These are phyloP conservation scores for Fagus sylvatica DNA, from an alignment of 306 rosid species.

Conservation along the genomic window DNA sequence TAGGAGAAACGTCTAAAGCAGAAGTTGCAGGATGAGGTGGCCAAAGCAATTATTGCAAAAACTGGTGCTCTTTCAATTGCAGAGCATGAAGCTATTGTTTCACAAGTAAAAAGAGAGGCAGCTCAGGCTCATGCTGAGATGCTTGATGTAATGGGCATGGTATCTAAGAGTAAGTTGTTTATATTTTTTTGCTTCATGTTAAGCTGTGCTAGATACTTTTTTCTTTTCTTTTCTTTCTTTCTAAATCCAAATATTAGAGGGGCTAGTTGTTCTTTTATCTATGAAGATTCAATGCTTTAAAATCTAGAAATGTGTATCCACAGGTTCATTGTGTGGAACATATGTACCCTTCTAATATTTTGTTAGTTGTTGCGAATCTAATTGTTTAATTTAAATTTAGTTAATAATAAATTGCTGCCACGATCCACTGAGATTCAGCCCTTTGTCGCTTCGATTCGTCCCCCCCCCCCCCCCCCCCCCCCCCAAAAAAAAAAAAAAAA, in stretches of 20 bases:
- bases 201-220: background rate
- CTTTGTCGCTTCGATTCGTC: no score
- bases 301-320: conserved; percentile 18
- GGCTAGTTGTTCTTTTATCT: background rate
- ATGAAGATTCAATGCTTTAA: background rate
- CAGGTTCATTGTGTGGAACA: background rate
- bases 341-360: conserved; percentile 8
- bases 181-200: background rate
- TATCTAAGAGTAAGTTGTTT: conserved; percentile 47
- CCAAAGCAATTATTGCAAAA: conserved; percentile 35
- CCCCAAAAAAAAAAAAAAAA: background rate
- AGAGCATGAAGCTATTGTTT: conserved; percentile 30
- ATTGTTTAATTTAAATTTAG: background rate
- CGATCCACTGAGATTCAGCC: no score
- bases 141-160: conserved; percentile 41
- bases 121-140: conserved; percentile 59
- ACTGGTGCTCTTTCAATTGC: conserved; percentile 22
- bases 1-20: conserved; percentile 41
- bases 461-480: no score
- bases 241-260: background rate
- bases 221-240: conserved; percentile 22
- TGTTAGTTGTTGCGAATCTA: conserved; percentile 8
- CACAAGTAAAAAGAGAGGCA: conserved; percentile 45
- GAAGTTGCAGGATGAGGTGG: conserved; percentile 52
- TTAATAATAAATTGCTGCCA: no score